These are phyloP conservation scores for Jatropha multifida DNA, from an alignment of 441 rosid species.

Conservation along the genomic window DNA sequence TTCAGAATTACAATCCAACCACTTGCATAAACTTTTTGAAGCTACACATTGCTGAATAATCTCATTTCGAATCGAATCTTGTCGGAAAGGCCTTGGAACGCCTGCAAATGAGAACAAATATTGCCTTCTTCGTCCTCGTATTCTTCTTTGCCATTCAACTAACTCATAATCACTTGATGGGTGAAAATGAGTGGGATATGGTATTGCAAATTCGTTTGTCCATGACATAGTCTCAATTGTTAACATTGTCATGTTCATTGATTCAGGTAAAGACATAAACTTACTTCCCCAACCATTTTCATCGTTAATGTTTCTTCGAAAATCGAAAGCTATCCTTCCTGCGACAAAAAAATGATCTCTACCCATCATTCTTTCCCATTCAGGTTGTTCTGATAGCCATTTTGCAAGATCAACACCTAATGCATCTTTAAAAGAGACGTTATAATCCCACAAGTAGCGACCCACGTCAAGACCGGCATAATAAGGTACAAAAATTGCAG, in stretches of 20 bases:
- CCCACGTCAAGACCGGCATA: slow-evolving; percentile 59
- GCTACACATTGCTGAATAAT: slow-evolving; percentile 56
- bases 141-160: slow-evolving; percentile 47
- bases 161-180: slow-evolving; percentile 42
- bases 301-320: slow-evolving; percentile 28
- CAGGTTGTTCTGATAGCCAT: slow-evolving; percentile 44
- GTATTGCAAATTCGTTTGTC: slow-evolving; percentile 66
- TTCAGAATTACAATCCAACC: slow-evolving; percentile 45
- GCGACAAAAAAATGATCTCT: slow-evolving; percentile 68
- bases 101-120: slow-evolving; percentile 60
- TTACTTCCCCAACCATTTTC: slow-evolving; percentile 57
- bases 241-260: slow-evolving; percentile 54
- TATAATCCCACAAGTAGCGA: slow-evolving; percentile 47
- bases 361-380: slow-evolving; percentile 61
- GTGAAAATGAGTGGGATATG: slow-evolving; percentile 79
- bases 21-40: slow-evolving; percentile 38
- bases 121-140: slow-evolving; percentile 31
- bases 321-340: slow-evolving; percentile 74
- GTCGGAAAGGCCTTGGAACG: slow-evolving; percentile 42
- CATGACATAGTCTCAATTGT: slow-evolving; percentile 50
- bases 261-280: slow-evolving; percentile 56
- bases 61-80: slow-evolving; percentile 41
- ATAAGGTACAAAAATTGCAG: slow-evolving; percentile 59
- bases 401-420: slow-evolving; percentile 35
- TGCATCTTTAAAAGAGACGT: slow-evolving; percentile 40